phyloP scores from a whole-genome alignment of 2,329 filamentous ascomycete species.

The Venturia effusa region DNA sequence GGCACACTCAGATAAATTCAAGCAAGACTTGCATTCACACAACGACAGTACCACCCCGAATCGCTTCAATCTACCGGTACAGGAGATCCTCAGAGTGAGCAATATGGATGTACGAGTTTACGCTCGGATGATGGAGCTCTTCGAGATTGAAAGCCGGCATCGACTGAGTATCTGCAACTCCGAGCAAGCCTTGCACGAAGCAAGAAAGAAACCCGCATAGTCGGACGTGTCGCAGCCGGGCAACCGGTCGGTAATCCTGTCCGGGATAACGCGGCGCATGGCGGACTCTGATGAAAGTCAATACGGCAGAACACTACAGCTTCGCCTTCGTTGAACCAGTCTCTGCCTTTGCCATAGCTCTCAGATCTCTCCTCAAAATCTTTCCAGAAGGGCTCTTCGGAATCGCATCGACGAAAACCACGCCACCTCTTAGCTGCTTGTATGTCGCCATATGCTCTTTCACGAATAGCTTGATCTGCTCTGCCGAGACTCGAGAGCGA shows the following conservation, averaged over 20 bases:
- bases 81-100: neutral
- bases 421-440: slow-evolving; percentile 28
- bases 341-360: slow-evolving; percentile 22
- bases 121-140: neutral
- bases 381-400: slow-evolving; percentile 27
- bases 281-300: neutral
- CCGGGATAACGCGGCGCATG: neutral
- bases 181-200: neutral
- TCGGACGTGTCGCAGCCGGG: neutral
- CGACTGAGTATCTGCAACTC: neutral
- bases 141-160: slow-evolving; percentile 1
- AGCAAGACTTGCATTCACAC: neutral
- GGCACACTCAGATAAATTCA: neutral
- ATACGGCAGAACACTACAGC: slow-evolving; percentile 2
- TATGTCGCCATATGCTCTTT: slow-evolving; percentile 23
- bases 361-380: slow-evolving; percentile 27
- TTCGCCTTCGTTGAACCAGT: slow-evolving; percentile 2
- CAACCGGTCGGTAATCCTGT: neutral
- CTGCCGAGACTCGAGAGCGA: slow-evolving; percentile 18
- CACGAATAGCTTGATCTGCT: slow-evolving; percentile 24
- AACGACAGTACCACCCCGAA: neutral
- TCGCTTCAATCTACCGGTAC: neutral
- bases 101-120: neutral
- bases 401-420: slow-evolving; percentile 21
- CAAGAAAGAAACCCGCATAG: neutral